Evolutionary conservation across 140 eudicot genomes (phyloP).

Genomic region (Flaveria floridana): DNA sequence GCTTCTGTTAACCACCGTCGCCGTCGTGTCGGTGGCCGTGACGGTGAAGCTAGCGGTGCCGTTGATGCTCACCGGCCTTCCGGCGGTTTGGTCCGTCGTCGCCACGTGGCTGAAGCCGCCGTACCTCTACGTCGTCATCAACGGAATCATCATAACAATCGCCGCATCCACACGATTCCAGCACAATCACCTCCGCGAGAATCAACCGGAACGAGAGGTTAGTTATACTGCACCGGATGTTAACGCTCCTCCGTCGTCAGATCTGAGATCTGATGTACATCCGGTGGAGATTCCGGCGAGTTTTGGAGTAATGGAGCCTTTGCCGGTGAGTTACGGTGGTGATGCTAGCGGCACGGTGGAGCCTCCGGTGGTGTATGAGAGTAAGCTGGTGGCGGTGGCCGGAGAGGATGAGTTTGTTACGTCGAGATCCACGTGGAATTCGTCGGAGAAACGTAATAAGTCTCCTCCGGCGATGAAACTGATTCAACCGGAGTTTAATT

Average conservation of each 20-base stretch:
- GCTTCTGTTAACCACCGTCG: constrained; percentile 45
- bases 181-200: constrained; percentile 20
- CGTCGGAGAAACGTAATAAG: constrained; percentile 10
- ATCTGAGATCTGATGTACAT: constrained; percentile 27
- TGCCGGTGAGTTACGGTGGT: constrained; percentile 17
- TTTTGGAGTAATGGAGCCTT: constrained; percentile 12
- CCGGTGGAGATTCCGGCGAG: constrained; percentile 16
- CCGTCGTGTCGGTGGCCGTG: constrained; percentile 46
- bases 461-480: constrained; percentile 18
- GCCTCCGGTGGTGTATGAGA: constrained; percentile 23
- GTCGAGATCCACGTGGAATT: constrained; percentile 44
- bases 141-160: constrained; percentile 75
- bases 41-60: constrained; percentile 47
- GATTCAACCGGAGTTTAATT: constrained; percentile 20
- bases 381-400: constrained; percentile 12
- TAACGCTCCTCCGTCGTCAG: constrained; percentile 22
- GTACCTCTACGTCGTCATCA: constrained; percentile 64
- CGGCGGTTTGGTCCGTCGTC: constrained; percentile 42
- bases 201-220: constrained; percentile 26
- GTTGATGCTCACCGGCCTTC: constrained; percentile 36
- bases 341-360: constrained; percentile 16
- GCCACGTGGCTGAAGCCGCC: constrained; percentile 74
- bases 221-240: neutral
- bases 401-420: constrained; percentile 20
- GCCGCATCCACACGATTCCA: constrained; percentile 64